Evolutionary conservation across 2,329 filamentous ascomycete genomes (phyloP).

Genomic region (Phialocephala sp.): DNA sequence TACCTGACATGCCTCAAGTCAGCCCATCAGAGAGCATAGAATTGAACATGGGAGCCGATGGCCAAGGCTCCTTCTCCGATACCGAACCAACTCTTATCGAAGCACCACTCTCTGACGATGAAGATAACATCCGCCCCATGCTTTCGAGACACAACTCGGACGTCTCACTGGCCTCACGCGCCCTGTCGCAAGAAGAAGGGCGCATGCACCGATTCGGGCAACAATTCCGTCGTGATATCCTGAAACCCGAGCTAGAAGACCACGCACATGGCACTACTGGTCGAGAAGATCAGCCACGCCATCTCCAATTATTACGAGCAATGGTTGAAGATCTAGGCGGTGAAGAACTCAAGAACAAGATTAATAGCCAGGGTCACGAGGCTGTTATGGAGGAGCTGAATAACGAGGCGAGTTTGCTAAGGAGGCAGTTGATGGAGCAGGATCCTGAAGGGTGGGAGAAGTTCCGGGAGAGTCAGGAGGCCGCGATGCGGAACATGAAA

Average conservation of each 20-base stretch:
- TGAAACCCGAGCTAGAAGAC: slow-evolving; percentile 48
- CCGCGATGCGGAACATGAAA: slow-evolving; percentile 36
- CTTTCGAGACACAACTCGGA: slow-evolving; percentile 67
- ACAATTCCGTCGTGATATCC: slow-evolving; percentile 66
- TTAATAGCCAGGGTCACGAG: slow-evolving; percentile 57
- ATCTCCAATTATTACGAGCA: slow-evolving; percentile 57
- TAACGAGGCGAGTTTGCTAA: slow-evolving; percentile 49
- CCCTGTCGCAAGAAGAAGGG: slow-evolving; percentile 71
- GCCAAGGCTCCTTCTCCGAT: slow-evolving; percentile 31
- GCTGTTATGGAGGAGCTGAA: slow-evolving; percentile 64
- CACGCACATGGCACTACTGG: slow-evolving; percentile 49
- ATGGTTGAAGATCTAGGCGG: slow-evolving; percentile 69
- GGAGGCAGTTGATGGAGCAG: slow-evolving; percentile 57
- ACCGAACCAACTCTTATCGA: slow-evolving; percentile 32
- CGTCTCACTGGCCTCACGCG: slow-evolving; percentile 69
- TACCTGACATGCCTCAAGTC: slow-evolving; percentile 22
- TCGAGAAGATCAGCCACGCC: slow-evolving; percentile 40
- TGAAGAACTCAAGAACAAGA: slow-evolving; percentile 58
- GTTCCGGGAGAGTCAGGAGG: slow-evolving; percentile 65
- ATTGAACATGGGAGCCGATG: slow-evolving; percentile 18
- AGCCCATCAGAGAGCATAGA: slow-evolving; percentile 45
- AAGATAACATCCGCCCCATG: slow-evolving; percentile 47
- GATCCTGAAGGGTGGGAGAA: slow-evolving; percentile 71
- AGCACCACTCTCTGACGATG: slow-evolving; percentile 47
- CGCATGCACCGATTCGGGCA: slow-evolving; percentile 72